A percentile compares a stretch with the other conserved stretches of the same genome.
These are phyloP conservation scores for Acer yangbiense DNA, from an alignment of 345 rosid genomes.

Conservation along the genomic window DNA sequence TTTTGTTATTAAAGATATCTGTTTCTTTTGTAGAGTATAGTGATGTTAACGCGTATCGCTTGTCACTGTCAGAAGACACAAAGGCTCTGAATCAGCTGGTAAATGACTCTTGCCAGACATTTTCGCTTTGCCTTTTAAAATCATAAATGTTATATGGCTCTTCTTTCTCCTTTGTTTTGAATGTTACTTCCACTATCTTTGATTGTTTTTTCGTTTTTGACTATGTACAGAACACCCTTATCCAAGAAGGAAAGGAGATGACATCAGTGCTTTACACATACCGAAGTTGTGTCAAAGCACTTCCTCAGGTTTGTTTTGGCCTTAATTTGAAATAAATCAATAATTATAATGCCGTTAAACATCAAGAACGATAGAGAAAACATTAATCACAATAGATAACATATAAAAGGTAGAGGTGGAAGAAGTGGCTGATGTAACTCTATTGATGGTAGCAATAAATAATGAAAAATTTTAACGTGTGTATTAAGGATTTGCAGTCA, in stretches of 20 bases:
- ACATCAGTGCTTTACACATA: conserved; percentile 93
- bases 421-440: not conserved
- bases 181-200: not conserved
- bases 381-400: not conserved
- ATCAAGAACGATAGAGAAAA: not conserved
- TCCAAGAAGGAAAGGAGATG: conserved; percentile 98
- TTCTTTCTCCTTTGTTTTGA: not conserved
- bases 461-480: not conserved
- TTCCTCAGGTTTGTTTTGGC: conserved; percentile 76
- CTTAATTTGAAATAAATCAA: not conserved
- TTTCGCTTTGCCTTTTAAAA: conserved; percentile 9
- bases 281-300: conserved; percentile 98
- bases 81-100: conserved; percentile 99
- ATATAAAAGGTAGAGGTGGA: not conserved
- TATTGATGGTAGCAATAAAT: not conserved
- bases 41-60: conserved; percentile 88
- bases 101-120: conserved; percentile 20
- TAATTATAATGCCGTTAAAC: not conserved
- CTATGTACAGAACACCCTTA: conserved; percentile 71
- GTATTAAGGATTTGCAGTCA: not conserved
- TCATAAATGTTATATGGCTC: conserved; percentile 5
- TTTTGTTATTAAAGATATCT: not conserved
- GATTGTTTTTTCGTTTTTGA: conserved; percentile 17
- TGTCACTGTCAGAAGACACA: conserved; percentile 96
- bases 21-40: conserved; percentile 63